phyloP scores from a whole-genome alignment of 352 stramenopile genomes.

The Pythium oligandrum region DNA sequence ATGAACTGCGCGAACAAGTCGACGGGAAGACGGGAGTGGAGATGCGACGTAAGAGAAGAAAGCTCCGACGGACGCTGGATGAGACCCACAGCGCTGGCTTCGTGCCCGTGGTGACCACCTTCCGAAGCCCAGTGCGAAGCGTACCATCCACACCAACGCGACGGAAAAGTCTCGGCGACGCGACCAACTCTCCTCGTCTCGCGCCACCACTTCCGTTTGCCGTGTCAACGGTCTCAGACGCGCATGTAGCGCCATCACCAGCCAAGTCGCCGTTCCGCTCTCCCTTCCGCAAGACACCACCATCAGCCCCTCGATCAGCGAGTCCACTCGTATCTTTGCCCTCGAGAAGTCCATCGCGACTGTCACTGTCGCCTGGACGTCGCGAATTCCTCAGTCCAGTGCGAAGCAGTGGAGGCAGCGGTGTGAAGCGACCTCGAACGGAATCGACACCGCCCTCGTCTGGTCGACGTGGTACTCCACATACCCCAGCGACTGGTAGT shows the following conservation, averaged over 20 bases:
- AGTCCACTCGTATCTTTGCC: conserved; percentile 19
- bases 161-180: conserved; percentile 33
- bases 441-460: not conserved
- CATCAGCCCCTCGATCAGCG: conserved; percentile 20
- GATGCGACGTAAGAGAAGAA: conserved; percentile 67
- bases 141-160: conserved; percentile 30
- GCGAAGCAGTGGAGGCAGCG: conserved; percentile 7
- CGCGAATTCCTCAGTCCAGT: conserved; percentile 67
- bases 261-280: conserved; percentile 71
- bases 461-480: conserved; percentile 4
- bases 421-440: too few species aligned
- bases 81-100: conserved; percentile 53
- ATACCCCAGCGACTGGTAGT: conserved; percentile 7
- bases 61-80: conserved; percentile 65
- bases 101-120: conserved; percentile 58
- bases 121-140: conserved; percentile 47
- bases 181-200: conserved; percentile 43
- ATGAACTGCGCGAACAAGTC: conserved; percentile 60
- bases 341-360: conserved; percentile 3
- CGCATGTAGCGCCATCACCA: conserved; percentile 31
- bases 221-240: conserved; percentile 34
- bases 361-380: conserved; percentile 23
- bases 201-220: conserved; percentile 38
- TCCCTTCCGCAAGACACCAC: conserved; percentile 69
- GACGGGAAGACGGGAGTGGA: conserved; percentile 47